Evolutionary conservation across 169 alveolate species (phyloP).

Genomic region (Babesia ovata): DNA sequence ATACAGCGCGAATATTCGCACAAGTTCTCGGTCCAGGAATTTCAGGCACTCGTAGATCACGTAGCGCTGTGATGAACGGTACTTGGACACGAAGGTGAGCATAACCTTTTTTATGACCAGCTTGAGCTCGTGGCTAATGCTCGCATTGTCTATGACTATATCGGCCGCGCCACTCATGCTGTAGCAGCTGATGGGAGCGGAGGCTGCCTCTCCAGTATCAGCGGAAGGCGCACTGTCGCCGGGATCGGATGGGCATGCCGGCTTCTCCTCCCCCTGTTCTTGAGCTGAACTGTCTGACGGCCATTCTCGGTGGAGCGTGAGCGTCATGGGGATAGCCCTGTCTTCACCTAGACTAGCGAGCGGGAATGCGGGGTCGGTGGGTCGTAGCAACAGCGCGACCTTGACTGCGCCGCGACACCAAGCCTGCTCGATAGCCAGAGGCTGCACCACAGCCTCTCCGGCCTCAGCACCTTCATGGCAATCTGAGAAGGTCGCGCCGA

Average conservation of each 20-base stretch:
- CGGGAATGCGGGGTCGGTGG: conserved; percentile 61
- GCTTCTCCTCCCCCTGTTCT: neutral
- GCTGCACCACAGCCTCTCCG: neutral
- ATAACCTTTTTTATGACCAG: conserved; percentile 54
- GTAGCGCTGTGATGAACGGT: conserved; percentile 17
- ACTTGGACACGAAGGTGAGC: conserved; percentile 33
- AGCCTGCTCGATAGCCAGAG: neutral
- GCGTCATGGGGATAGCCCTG: conserved; percentile 16
- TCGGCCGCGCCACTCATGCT: conserved; percentile 22
- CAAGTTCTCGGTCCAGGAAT: conserved; percentile 54
- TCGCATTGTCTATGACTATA: conserved; percentile 18
- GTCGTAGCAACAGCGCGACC: conserved; percentile 22
- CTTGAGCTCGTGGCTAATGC: conserved; percentile 30
- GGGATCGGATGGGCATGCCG: neutral
- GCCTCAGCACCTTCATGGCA: neutral
- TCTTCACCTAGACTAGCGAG: conserved; percentile 13
- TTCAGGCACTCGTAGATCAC: conserved; percentile 58
- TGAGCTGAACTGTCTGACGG: neutral
- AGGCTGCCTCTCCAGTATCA: neutral
- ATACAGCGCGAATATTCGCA: conserved; percentile 22
- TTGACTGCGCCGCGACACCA: neutral
- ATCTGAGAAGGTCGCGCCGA: conserved; percentile 37
- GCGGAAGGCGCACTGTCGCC: neutral
- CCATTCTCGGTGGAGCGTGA: conserved; percentile 14
- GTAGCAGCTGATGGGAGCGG: conserved; percentile 7